Percentiles rank a stretch among this genome's conserved stretches.
Conservation (phyloP, 306 rosid species). For the Rubus parviflorus region DNA sequence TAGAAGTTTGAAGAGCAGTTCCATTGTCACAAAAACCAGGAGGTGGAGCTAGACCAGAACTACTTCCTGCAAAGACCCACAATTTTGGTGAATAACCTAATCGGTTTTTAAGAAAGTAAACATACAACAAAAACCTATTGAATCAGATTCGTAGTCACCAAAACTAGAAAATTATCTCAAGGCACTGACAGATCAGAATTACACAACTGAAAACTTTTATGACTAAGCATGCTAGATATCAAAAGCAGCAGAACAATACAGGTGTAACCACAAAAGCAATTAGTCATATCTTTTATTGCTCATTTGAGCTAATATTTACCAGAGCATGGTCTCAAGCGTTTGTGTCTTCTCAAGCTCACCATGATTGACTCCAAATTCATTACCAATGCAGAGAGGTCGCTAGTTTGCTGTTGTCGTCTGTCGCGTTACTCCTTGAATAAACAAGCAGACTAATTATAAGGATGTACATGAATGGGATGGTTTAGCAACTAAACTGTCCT, state of each 20-base stretch:
- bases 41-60: conserved; percentile 51
- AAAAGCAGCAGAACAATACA: neutral
- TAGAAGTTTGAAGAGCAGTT: conserved; percentile 40
- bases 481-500: neutral
- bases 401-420: conserved; percentile 20
- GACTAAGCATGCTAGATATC: neutral
- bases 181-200: neutral
- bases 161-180: neutral
- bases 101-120: neutral
- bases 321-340: conserved; percentile 73
- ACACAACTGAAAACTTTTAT: neutral
- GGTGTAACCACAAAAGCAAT: neutral
- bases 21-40: conserved; percentile 52
- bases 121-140: conserved; percentile 1
- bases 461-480: conserved; percentile 6
- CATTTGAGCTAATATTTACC: conserved; percentile 48
- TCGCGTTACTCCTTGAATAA: conserved; percentile 17
- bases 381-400: conserved; percentile 13
- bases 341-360: conserved; percentile 96
- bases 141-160: conserved; percentile 16
- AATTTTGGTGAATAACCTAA: conserved; percentile 23
- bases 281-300: neutral
- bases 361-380: conserved; percentile 36
- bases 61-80: conserved; percentile 52
- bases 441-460: conserved; percentile 25